Conservation (phyloP, 768 basidiomycete species). For the Sarcomyxa edulis region DNA sequence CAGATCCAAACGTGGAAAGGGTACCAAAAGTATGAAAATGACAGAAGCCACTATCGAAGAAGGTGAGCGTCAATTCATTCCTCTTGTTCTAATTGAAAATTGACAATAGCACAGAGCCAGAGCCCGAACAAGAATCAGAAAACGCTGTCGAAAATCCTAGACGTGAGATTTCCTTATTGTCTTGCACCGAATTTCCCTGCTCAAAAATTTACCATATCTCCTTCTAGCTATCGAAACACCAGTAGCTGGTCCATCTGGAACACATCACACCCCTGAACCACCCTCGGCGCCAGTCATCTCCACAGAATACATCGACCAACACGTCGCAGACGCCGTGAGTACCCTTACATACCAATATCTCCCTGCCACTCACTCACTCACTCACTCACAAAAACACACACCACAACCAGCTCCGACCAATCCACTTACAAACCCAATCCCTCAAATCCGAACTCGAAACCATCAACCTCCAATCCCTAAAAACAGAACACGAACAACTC, state of each 20-base stretch:
- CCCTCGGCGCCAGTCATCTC: conserved; percentile 12
- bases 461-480: conserved; percentile 26
- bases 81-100: background rate
- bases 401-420: conserved; percentile 38
- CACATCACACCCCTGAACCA: background rate
- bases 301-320: conserved; percentile 19
- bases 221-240: background rate
- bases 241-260: background rate
- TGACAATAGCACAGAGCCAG: background rate
- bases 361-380: too few species aligned
- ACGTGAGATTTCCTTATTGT: too few species aligned
- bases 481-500: conserved; percentile 27
- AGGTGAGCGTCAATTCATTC: conserved; percentile 33
- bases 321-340: conserved; percentile 30
- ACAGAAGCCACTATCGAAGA: conserved; percentile 57
- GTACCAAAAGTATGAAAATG: conserved; percentile 43
- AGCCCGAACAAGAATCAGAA: too few species aligned
- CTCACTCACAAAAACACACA: too few species aligned
- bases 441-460: conserved; percentile 40
- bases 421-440: conserved; percentile 43
- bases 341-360: background rate
- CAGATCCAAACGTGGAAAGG: conserved; percentile 44
- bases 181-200: too few species aligned
- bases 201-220: background rate
- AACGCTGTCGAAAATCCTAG: too few species aligned